A percentile compares a stretch with the other conserved stretches of the same genome.
These are phyloP conservation scores for Phytopythium ostracodes DNA, from an alignment of 352 stramenopile genomes.

Conservation along the genomic window DNA sequence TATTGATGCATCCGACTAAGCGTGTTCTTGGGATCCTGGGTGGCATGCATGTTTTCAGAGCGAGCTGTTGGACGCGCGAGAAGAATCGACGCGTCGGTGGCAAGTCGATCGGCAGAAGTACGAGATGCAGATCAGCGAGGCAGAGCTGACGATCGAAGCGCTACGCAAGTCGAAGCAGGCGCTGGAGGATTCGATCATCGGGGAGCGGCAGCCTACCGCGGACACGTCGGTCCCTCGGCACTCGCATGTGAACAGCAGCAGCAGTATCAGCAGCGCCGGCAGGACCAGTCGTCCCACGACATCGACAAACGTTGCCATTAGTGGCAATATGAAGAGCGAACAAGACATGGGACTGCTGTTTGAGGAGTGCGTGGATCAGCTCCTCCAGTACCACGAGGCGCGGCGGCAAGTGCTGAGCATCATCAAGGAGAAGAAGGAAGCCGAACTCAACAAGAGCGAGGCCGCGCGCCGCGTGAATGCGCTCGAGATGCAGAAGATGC, in stretches of 20 bases:
- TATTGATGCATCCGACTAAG: not conserved
- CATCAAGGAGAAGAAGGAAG: constrained; percentile 61
- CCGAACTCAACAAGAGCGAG: constrained; percentile 54
- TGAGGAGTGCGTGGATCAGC: constrained; percentile 43
- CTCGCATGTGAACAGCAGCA: not conserved
- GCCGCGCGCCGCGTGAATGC: constrained; percentile 49
- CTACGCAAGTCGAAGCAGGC: constrained; percentile 53
- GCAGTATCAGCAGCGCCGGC: not conserved
- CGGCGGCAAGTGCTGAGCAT: constrained; percentile 56
- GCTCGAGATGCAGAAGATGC: constrained; percentile 82
- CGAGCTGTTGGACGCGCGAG: constrained; percentile 49
- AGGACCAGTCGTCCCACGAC: not conserved
- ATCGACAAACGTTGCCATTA: not conserved
- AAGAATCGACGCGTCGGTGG: constrained; percentile 64
- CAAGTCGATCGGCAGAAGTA: constrained; percentile 67
- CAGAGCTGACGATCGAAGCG: constrained; percentile 54
- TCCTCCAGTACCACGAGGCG: constrained; percentile 57
- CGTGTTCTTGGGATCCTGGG: constrained; percentile 1
- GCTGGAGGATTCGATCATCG: constrained; percentile 52
- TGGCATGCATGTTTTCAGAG: constrained; percentile 24
- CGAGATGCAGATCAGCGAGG: constrained; percentile 54
- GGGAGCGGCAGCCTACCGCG: constrained; percentile 19
- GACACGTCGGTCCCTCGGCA: constrained; percentile 7
- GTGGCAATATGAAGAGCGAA: not conserved
- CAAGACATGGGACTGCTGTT: constrained; percentile 25